These are phyloP conservation scores for Penicillium sp. DNA, from an alignment of 2,329 filamentous ascomycete species.

Conservation along the genomic window DNA sequence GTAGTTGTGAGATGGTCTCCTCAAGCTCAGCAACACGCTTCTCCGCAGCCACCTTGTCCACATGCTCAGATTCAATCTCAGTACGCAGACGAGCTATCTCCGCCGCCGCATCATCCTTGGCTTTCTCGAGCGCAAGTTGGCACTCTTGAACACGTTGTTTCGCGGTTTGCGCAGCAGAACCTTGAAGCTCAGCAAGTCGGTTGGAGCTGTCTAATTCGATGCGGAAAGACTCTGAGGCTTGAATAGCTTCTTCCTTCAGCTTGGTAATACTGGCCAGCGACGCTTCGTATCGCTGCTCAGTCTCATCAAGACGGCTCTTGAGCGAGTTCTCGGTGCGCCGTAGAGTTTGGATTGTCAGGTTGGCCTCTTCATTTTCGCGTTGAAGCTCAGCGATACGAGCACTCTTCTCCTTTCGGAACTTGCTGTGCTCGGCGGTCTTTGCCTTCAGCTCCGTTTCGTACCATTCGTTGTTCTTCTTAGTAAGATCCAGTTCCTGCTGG, in stretches of 20 bases:
- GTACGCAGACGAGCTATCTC: slow-evolving; percentile 52
- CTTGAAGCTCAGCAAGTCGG: slow-evolving; percentile 69
- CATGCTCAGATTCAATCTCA: slow-evolving; percentile 53
- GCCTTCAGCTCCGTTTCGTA: slow-evolving; percentile 87
- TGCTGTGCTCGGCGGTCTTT: slow-evolving; percentile 78
- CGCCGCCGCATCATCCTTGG: slow-evolving; percentile 58
- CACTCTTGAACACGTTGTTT: slow-evolving; percentile 57
- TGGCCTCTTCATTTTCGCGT: slow-evolving; percentile 79
- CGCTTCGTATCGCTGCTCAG: slow-evolving; percentile 83
- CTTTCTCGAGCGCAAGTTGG: slow-evolving; percentile 52
- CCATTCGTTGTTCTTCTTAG: slow-evolving; percentile 89
- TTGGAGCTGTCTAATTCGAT: slow-evolving; percentile 77
- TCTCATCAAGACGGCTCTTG: slow-evolving; percentile 72
- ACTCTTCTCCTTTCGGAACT: slow-evolving; percentile 91
- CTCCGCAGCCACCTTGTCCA: slow-evolving; percentile 59
- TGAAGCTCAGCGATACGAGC: slow-evolving; percentile 83
- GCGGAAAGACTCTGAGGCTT: slow-evolving; percentile 78
- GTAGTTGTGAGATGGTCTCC: slow-evolving; percentile 55
- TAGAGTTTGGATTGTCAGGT: slow-evolving; percentile 68
- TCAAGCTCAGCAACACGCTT: slow-evolving; percentile 61
- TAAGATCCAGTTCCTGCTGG: slow-evolving; percentile 81
- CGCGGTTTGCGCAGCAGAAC: slow-evolving; percentile 55
- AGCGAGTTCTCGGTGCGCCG: slow-evolving; percentile 75
- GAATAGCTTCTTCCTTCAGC: slow-evolving; percentile 74
- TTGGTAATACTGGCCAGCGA: slow-evolving; percentile 75